Conservation (phyloP, 352 stramenopile genomes). For the Pythium rhizo-oryzae region DNA sequence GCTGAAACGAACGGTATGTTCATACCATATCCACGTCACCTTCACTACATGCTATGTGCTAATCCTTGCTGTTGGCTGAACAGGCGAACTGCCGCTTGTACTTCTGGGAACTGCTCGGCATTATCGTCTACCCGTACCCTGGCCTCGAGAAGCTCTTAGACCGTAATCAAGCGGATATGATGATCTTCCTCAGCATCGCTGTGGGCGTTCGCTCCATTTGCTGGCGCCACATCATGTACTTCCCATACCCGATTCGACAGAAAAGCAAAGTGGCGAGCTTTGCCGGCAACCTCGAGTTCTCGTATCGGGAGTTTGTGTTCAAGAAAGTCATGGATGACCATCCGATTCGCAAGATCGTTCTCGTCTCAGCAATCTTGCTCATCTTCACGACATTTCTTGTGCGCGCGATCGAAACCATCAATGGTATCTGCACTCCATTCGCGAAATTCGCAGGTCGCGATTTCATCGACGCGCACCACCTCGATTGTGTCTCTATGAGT, state of each 20-base stretch:
- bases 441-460: not conserved
- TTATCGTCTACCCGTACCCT: conserved; percentile 53
- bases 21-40: not conserved
- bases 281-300: conserved; percentile 67
- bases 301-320: conserved; percentile 67
- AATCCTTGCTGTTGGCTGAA: not conserved
- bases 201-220: conserved; percentile 47
- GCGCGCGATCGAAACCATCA: conserved; percentile 51
- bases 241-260: conserved; percentile 68
- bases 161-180: conserved; percentile 26
- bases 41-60: not conserved
- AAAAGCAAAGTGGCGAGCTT: conserved; percentile 69
- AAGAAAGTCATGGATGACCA: conserved; percentile 73
- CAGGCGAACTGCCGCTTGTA: conserved; percentile 18
- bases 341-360: conserved; percentile 46
- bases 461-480: not conserved
- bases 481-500: conserved; percentile 37
- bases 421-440: conserved; percentile 34
- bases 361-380: conserved; percentile 33
- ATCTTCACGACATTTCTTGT: conserved; percentile 47
- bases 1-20: conserved; percentile 20
- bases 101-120: conserved; percentile 40
- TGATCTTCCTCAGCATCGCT: conserved; percentile 50
- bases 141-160: conserved; percentile 43
- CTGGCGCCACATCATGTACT: conserved; percentile 63